Evolutionary conservation across 176 grass and related monocot species (phyloP).

Genomic region (Musa schizocarpa): DNA sequence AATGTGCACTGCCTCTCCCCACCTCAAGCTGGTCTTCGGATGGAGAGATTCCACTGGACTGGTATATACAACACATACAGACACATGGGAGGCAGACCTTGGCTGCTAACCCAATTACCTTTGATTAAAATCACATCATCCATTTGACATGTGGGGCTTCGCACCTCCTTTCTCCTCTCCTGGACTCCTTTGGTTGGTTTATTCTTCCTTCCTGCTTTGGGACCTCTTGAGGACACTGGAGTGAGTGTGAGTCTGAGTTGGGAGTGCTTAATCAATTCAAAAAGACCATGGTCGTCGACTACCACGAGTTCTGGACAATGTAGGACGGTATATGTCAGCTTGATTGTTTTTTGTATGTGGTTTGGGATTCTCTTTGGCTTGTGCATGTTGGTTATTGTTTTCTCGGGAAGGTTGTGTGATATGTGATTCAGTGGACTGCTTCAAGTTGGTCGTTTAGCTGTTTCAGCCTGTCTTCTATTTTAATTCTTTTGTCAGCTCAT

Average conservation of each 20-base stretch:
- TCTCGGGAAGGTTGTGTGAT: background rate
- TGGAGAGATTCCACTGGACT: constrained; percentile 32
- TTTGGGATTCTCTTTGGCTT: constrained; percentile 15
- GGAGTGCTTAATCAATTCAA: constrained; percentile 14
- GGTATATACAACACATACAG: constrained; percentile 15
- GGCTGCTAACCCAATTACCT: background rate
- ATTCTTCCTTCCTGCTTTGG: constrained; percentile 16
- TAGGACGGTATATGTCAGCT: constrained; percentile 16
- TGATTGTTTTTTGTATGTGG: constrained; percentile 8
- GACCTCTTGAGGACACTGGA: constrained; percentile 6
- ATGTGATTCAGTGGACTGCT: background rate
- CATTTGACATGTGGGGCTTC: constrained; percentile 17
- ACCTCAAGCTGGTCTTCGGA: constrained; percentile 4
- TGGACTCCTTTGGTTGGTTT: background rate
- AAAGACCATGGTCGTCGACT: constrained; percentile 3
- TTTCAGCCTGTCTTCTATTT: constrained; percentile 22
- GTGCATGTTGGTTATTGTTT: constrained; percentile 5
- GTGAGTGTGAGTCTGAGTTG: background rate
- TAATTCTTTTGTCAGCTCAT: constrained; percentile 13
- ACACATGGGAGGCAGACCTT: constrained; percentile 12
- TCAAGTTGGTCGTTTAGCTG: constrained; percentile 17
- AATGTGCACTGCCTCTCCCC: background rate
- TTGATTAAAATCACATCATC: constrained; percentile 4
- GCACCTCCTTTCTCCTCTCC: background rate
- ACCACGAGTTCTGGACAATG: constrained; percentile 4